phyloP scores from a whole-genome alignment of 2,329 filamentous ascomycete species.

The Cladosporium sphaerospermum region DNA sequence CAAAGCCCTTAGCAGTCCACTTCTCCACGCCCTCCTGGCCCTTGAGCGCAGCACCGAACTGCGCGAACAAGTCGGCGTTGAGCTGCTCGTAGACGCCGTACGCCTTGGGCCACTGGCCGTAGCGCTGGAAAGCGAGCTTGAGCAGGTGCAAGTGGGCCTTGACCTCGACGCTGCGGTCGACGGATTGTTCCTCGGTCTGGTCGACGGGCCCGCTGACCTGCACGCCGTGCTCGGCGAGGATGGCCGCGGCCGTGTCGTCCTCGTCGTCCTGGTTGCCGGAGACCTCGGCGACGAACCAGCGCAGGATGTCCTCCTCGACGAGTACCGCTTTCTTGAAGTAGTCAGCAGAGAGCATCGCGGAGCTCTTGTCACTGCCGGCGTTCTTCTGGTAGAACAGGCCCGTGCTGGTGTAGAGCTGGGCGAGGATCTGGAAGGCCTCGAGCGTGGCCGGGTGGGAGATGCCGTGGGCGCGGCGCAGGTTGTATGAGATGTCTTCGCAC shows the following conservation, averaged over 20 bases:
- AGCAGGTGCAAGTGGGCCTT: slow-evolving; percentile 33
- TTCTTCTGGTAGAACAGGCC: slow-evolving; percentile 35
- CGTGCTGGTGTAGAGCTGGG: slow-evolving; percentile 43
- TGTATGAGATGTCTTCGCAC: slow-evolving; percentile 51
- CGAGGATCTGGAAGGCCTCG: slow-evolving; percentile 46
- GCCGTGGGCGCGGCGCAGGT: slow-evolving; percentile 49
- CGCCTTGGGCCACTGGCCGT: slow-evolving; percentile 42
- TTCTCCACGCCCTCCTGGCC: slow-evolving; percentile 42
- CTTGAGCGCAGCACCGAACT: slow-evolving; percentile 36
- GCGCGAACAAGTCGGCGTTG: slow-evolving; percentile 39
- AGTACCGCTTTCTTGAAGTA: slow-evolving; percentile 37
- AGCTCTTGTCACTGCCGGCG: slow-evolving; percentile 30
- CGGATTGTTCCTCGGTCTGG: slow-evolving; percentile 17
- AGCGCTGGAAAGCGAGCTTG: slow-evolving; percentile 37
- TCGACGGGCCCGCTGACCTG: slow-evolving; percentile 24
- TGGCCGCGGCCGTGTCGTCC: slow-evolving; percentile 32
- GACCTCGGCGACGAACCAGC: slow-evolving; percentile 23
- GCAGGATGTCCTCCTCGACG: slow-evolving; percentile 28
- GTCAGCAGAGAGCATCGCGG: slow-evolving; percentile 28
- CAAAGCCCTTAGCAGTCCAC: slow-evolving; percentile 43
- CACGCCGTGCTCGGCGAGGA: slow-evolving; percentile 32
- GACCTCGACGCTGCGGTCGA: slow-evolving; percentile 25
- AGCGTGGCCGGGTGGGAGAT: slow-evolving; percentile 42
- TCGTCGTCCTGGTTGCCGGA: slow-evolving; percentile 25
- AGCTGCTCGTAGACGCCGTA: slow-evolving; percentile 44